These are phyloP conservation scores for Selaginella moellendorffii DNA, from an alignment of 75 land plant genomes.

Conservation along the genomic window DNA sequence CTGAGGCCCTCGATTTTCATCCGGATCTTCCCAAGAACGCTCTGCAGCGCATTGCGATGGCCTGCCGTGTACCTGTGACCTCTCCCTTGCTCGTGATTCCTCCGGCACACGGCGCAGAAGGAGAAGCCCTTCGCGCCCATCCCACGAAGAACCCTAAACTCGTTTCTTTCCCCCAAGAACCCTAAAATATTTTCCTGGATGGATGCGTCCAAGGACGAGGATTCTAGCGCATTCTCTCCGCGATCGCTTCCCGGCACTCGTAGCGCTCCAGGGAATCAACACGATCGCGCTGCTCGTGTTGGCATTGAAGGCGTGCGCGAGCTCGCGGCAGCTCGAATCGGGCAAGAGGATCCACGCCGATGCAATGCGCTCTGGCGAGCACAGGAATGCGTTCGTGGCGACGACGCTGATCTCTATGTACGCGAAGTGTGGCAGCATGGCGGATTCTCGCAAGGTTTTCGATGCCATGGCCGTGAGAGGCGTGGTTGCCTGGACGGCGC, in stretches of 20 bases:
- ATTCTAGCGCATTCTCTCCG: too few relatives aligned
- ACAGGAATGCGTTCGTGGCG: conserved; percentile 16
- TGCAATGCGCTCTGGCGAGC: conserved; percentile 18
- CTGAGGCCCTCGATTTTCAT: conserved; percentile 42
- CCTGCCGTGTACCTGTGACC: conserved; percentile 47
- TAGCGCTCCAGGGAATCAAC: too few relatives aligned
- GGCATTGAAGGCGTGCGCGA: background rate
- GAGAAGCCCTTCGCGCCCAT: conserved; percentile 17
- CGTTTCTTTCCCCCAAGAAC: too few relatives aligned
- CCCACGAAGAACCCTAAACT: background rate
- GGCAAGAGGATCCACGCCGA: conserved; percentile 32
- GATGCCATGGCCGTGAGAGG: conserved; percentile 16
- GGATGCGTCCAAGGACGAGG: too few relatives aligned
- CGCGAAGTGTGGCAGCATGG: conserved; percentile 37
- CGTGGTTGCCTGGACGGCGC: conserved; percentile 41
- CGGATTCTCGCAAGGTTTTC: conserved; percentile 29
- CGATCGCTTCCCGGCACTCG: too few relatives aligned
- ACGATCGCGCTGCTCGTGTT: too few relatives aligned
- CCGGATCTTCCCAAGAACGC: conserved; percentile 36
- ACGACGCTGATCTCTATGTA: conserved; percentile 40
- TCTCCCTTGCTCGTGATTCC: conserved; percentile 56
- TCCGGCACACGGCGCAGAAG: conserved; percentile 60
- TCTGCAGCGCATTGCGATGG: conserved; percentile 36
- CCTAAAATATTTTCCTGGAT: too few relatives aligned
- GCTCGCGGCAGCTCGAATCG: background rate